Evolutionary conservation across 2,329 filamentous ascomycete species (phyloP).

Genomic region (Alternaria infectoria): DNA sequence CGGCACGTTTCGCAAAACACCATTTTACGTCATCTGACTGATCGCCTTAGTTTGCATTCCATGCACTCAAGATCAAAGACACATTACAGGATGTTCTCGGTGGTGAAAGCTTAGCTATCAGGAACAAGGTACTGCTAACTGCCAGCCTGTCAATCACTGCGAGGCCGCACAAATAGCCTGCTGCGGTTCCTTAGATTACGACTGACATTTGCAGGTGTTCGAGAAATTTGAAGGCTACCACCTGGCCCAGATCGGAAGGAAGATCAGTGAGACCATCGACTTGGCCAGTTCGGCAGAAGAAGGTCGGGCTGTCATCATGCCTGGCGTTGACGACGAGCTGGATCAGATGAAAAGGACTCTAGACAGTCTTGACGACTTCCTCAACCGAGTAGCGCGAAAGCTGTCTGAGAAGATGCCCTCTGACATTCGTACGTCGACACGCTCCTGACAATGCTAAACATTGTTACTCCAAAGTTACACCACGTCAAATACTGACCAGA

Average conservation of each 20-base stretch:
- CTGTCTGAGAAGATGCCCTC: slow-evolving; percentile 69
- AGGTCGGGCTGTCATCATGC: slow-evolving; percentile 73
- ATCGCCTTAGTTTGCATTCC: slow-evolving; percentile 67
- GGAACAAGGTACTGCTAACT: slow-evolving; percentile 56
- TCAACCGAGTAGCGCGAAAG: slow-evolving; percentile 71
- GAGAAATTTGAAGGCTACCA: slow-evolving; percentile 64
- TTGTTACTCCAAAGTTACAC: no score
- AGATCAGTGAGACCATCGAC: slow-evolving; percentile 75
- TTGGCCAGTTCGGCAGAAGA: slow-evolving; percentile 77
- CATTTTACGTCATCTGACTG: background rate
- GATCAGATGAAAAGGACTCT: slow-evolving; percentile 81
- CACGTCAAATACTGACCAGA: background rate
- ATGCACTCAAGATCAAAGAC: slow-evolving; percentile 73
- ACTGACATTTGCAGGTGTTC: slow-evolving; percentile 56
- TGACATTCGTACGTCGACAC: slow-evolving; percentile 56
- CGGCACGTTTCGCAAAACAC: slow-evolving; percentile 44
- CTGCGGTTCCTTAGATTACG: background rate
- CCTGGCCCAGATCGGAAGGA: slow-evolving; percentile 70
- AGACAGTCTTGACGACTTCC: slow-evolving; percentile 75
- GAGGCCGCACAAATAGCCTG: background rate
- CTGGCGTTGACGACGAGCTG: slow-evolving; percentile 74
- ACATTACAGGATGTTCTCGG: slow-evolving; percentile 64
- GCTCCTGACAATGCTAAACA: no score
- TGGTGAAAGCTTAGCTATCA: slow-evolving; percentile 59
- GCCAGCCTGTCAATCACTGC: background rate